Evolutionary conservation across 1,284 basidiomycete species (phyloP).

Genomic region (Rugosomyces carneus): DNA sequence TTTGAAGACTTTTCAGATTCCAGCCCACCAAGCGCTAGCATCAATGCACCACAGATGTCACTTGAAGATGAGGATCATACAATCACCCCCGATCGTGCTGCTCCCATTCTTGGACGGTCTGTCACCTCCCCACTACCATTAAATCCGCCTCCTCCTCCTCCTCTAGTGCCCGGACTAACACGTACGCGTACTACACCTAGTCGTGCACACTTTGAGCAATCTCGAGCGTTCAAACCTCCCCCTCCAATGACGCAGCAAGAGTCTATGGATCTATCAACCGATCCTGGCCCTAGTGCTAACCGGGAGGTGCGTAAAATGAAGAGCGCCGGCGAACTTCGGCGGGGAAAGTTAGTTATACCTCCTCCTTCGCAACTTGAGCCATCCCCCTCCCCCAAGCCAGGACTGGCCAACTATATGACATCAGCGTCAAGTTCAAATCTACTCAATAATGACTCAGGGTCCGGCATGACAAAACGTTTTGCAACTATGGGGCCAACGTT

Average conservation of each 20-base stretch:
- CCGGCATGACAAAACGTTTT: conserved; percentile 45
- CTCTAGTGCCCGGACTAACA: conserved; percentile 39
- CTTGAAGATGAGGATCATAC: conserved; percentile 65
- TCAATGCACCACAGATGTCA: conserved; percentile 23
- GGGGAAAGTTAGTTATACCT: conserved; percentile 30
- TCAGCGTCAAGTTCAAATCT: conserved; percentile 63
- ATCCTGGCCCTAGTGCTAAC: conserved; percentile 39
- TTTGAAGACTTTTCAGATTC: conserved; percentile 54
- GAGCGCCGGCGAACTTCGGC: conserved; percentile 74
- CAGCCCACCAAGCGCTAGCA: conserved; percentile 37
- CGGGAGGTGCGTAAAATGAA: conserved; percentile 78
- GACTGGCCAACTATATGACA: conserved; percentile 44
- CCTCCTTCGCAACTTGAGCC: conserved; percentile 19
- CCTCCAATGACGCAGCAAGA: conserved; percentile 19
- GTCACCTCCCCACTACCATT: conserved; percentile 37
- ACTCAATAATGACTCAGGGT: conserved; percentile 30
- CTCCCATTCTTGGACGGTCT: conserved; percentile 44
- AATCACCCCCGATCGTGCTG: conserved; percentile 53
- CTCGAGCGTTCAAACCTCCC: conserved; percentile 27
- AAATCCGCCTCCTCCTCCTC: conserved; percentile 5
- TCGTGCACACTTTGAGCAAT: conserved; percentile 50
- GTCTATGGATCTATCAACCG: conserved; percentile 23
- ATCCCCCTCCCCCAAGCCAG: conserved; percentile 36
- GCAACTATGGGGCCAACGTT: conserved; percentile 58
- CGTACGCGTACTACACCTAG: conserved; percentile 71